Evolutionary conservation across 371 early-diverging fungal species (phyloP), one percentile per base, ranked within the genome.

Genomic region (Circinella minor): DNA sequence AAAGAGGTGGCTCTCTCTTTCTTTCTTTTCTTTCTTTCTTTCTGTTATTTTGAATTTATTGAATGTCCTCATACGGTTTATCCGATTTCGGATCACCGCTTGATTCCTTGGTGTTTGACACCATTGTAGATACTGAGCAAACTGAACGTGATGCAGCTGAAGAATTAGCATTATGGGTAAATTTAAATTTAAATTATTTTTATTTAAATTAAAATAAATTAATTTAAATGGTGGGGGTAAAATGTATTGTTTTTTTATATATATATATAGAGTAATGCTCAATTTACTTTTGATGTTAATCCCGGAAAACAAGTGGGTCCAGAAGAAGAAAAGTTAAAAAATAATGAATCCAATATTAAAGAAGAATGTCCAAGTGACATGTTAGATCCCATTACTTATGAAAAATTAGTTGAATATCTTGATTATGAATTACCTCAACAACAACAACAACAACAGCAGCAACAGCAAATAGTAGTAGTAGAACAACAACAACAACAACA

Each of bases 221-320:
- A 1, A n/a, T 51, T 27, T 68, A 51, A 61, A 34, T 15, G 37
- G 18, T 11, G 7, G 17, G 2, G 67, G 8, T 11, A 20, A 55
- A 48, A 39, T 6, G 39, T 39, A 39, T 39, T 6, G 9, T 39
- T 39, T 6, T 39, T 9, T 36, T 10, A 43, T 5, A 43, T 14
- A 17, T 15, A 5, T 27, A 43, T 43, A 2, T 77, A 88, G 89
- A 83, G 81, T 60, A 88, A 86, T 71, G 86, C 88, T n/a, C 86
- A 88, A 77, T 90, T 88, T 71, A 86, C 88, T 7, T 90, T 88
- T 74, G 88, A 88, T 70, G 80, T 87, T 17, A 77, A 88, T 59
- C 88, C 88, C 55, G 88, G 87, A 20, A 36, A 36, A 36, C 76
- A 79, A n/a, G 85, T 85, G 18, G 82, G 84, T 65, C 80, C 74